Conservation (phyloP, 2,329 filamentous ascomycete genomes). For the Ceratocystiopsis minuta region DNA sequence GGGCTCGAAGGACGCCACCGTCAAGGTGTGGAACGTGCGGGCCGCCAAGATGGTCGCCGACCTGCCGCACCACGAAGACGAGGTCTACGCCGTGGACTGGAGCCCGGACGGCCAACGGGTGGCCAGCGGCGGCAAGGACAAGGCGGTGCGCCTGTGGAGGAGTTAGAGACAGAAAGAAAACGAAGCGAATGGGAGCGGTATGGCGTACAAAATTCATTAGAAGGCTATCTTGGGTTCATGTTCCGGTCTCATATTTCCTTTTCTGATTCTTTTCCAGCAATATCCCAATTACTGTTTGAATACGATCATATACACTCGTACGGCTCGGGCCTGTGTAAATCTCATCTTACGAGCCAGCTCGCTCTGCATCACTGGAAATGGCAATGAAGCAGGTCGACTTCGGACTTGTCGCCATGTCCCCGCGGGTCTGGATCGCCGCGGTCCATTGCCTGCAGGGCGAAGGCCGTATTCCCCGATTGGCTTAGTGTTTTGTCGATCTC, state of each 20-base stretch:
- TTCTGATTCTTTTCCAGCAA: not conserved
- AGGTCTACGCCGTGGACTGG: conserved; percentile 93
- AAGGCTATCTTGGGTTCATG: not conserved
- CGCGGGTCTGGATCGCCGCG: too few relatives aligned
- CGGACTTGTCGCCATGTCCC: too few relatives aligned
- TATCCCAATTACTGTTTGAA: too few relatives aligned
- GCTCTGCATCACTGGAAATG: too few relatives aligned
- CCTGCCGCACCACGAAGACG: conserved; percentile 76
- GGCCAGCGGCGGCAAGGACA: conserved; percentile 85
- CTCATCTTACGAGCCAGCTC: too few relatives aligned
- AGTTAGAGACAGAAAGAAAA: conserved; percentile 23
- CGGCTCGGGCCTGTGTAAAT: too few relatives aligned
- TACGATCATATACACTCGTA: too few relatives aligned
- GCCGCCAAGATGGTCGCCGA: conserved; percentile 66
- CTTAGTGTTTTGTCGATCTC: too few relatives aligned
- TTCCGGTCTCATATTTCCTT: not conserved
- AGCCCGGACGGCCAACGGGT: conserved; percentile 78
- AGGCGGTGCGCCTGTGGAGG: conserved; percentile 50
- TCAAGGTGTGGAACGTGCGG: conserved; percentile 88
- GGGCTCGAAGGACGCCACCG: conserved; percentile 75
- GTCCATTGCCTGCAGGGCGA: too few relatives aligned
- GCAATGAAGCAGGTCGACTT: too few relatives aligned
- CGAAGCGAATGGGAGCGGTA: not conserved
- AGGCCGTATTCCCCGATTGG: too few relatives aligned
- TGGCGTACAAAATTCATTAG: not conserved